Evolutionary conservation across 2,329 filamentous ascomycete genomes (phyloP).

Genomic region (Allantophomopsis cytisporea): DNA sequence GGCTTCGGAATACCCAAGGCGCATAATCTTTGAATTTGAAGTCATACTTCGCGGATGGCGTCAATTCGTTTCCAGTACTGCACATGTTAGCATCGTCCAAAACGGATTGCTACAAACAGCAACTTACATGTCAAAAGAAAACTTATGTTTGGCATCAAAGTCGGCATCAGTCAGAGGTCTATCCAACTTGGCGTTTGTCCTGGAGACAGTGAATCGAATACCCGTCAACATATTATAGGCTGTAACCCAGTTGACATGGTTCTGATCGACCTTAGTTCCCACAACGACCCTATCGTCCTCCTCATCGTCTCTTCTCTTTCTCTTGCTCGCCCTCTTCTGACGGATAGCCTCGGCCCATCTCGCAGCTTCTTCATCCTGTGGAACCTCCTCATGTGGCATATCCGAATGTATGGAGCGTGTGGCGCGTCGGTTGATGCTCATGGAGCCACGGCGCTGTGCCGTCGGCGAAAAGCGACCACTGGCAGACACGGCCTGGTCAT

Average conservation of each 20-base stretch:
- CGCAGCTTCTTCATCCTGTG: conserved; percentile 79
- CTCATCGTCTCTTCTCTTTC: conserved; percentile 69
- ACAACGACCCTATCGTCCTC: conserved; percentile 92
- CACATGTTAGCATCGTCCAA: conserved; percentile 10
- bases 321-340: conserved; percentile 81
- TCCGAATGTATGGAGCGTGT: conserved; percentile 83
- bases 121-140: conserved; percentile 91
- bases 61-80: conserved; percentile 90
- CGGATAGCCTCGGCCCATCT: conserved; percentile 89
- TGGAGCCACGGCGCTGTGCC: conserved; percentile 57
- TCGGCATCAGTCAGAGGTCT: conserved; percentile 80
- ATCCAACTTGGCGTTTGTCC: conserved; percentile 94
- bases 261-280: conserved; percentile 94
- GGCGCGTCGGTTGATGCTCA: conserved; percentile 65
- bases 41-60: conserved; percentile 96
- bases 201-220: conserved; percentile 90
- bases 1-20: conserved; percentile 95
- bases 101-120: conserved; percentile 14
- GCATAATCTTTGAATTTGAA: conserved; percentile 99
- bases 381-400: conserved; percentile 66
- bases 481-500: conserved; percentile 50
- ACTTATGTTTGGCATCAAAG: conserved; percentile 91
- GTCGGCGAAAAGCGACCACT: conserved; percentile 72
- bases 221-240: conserved; percentile 99
- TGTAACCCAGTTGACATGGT: conserved; percentile 92